Percentiles rank a stretch among this genome's conserved stretches.
phyloP scores from a whole-genome alignment of 2,329 filamentous ascomycete genomes.

The Karstenula rhodostoma region DNA sequence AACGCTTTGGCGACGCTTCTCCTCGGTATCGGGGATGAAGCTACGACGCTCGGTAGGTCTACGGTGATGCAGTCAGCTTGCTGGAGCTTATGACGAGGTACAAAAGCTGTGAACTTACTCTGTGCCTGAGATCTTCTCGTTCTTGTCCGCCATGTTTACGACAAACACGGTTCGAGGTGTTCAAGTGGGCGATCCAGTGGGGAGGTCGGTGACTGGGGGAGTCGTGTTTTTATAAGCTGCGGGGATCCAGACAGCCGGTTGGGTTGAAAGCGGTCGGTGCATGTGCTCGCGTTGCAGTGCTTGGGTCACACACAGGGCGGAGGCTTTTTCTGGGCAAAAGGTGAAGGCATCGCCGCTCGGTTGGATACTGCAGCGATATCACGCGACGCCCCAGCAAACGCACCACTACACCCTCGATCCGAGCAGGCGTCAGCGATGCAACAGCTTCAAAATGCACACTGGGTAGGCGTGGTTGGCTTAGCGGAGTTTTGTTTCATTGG shows the following conservation, averaged over 20 bases:
- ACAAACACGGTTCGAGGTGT: neutral
- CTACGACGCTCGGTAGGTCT: slow-evolving; percentile 32
- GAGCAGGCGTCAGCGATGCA: slow-evolving; percentile 8
- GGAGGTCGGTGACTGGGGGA: neutral
- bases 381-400: slow-evolving; percentile 5
- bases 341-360: slow-evolving; percentile 6
- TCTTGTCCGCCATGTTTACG: slow-evolving; percentile 14
- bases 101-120: slow-evolving; percentile 10
- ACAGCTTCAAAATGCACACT: slow-evolving; percentile 3
- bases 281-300: slow-evolving; percentile 12
- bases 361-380: neutral
- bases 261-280: slow-evolving; percentile 9
- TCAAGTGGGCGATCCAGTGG: neutral
- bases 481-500: slow-evolving; percentile 1
- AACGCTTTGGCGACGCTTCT: slow-evolving; percentile 35
- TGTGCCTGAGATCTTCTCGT: slow-evolving; percentile 11
- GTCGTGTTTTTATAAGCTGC: slow-evolving; percentile 12
- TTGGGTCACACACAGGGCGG: slow-evolving; percentile 11
- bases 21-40: slow-evolving; percentile 33
- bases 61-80: slow-evolving; percentile 15
- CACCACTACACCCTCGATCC: neutral
- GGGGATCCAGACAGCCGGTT: slow-evolving; percentile 12
- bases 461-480: slow-evolving; percentile 3
- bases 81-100: neutral
- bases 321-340: neutral